phyloP scores from a whole-genome alignment of 768 basidiomycete species.

The Harrya chromipes region DNA sequence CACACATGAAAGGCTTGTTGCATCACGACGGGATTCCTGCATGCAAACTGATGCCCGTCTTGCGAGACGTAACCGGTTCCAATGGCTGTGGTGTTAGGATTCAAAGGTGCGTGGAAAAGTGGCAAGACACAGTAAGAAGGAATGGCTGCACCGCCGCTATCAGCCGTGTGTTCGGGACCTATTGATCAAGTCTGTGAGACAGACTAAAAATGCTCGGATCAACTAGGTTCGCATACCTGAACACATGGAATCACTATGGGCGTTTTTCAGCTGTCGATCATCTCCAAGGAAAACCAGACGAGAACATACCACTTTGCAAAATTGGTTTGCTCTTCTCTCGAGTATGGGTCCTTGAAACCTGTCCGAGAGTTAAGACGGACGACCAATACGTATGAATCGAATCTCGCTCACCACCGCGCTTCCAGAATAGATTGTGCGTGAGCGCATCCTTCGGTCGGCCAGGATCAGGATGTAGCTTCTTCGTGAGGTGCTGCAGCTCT shows the following conservation, averaged over 20 bases:
- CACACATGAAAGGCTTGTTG: slow-evolving; percentile 61
- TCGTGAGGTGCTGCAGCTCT: slow-evolving; percentile 46
- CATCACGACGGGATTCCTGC: slow-evolving; percentile 50
- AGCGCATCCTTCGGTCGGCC: slow-evolving; percentile 49
- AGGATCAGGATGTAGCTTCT: slow-evolving; percentile 45
- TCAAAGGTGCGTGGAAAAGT: slow-evolving; percentile 45
- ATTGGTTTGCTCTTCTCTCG: slow-evolving; percentile 51
- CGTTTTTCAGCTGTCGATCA: neutral
- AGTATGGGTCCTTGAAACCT: slow-evolving; percentile 67
- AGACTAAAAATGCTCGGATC: neutral
- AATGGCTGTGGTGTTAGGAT: slow-evolving; percentile 23
- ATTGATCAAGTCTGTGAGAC: neutral
- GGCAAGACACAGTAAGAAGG: slow-evolving; percentile 56
- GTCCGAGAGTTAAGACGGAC: neutral
- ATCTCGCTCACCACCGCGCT: slow-evolving; percentile 44
- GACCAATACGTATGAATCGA: neutral
- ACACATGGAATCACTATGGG: slow-evolving; percentile 50
- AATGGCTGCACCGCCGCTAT: slow-evolving; percentile 36
- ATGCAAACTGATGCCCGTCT: slow-evolving; percentile 55
- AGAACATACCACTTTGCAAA: slow-evolving; percentile 51
- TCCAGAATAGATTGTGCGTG: slow-evolving; percentile 55
- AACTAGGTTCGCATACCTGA: slow-evolving; percentile 35
- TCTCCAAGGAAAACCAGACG: neutral
- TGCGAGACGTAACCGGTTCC: slow-evolving; percentile 47
- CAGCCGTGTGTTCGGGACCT: slow-evolving; percentile 52